Evolutionary conservation across 495 filamentous ascomycete genomes (phyloP), one percentile per base, ranked within the genome.

Genomic region (Aspergillus affinis): DNA sequence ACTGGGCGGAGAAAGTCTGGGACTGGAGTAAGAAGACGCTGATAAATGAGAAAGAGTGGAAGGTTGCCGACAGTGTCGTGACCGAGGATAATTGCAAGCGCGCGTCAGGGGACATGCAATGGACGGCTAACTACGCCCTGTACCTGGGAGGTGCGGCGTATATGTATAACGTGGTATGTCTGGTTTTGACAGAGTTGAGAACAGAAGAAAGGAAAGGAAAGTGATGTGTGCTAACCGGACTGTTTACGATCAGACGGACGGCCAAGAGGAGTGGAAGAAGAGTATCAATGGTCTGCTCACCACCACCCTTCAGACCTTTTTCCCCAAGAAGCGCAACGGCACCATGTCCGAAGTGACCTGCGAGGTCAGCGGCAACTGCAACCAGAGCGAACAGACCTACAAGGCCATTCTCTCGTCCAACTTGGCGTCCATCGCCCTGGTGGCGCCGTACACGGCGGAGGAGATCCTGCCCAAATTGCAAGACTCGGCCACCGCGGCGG

Each of bases 101-200:
- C 18, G 68, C 82, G 51, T 84, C 83, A 49, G 30, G 6, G 61
- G 62, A 75, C 54, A 76, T 84, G 36, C 87, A 89, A 66, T 90
- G 84, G 85, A 80, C 82, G 0, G 90, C 91, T 70, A 88, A 87
- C 68, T 79, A 86, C 36, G 89, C 85, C 45, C 82, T 86, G 47
- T 90, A 82, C 69, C 69, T 92, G 23, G 80, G 82, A 51, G 90
- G 90, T 12, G 81, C 86, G 3, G 86, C 88, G 32, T 81, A 82
- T 64, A 89, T 92, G 87, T 89, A 86, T 71, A 90, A 91, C 63
- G 64, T 82, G 49, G 82, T 83, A 66, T 60, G 76, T 69, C 17
- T 19, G 23, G 30, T 36, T n/a, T 12, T 5, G 26, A 15, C 18
- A 26, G 30, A 13, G 45, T 44, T 21, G 18, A 10, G 6, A 5